phyloP scores from a whole-genome alignment of 208 protist genomes.

The Phytomonas sp. region DNA sequence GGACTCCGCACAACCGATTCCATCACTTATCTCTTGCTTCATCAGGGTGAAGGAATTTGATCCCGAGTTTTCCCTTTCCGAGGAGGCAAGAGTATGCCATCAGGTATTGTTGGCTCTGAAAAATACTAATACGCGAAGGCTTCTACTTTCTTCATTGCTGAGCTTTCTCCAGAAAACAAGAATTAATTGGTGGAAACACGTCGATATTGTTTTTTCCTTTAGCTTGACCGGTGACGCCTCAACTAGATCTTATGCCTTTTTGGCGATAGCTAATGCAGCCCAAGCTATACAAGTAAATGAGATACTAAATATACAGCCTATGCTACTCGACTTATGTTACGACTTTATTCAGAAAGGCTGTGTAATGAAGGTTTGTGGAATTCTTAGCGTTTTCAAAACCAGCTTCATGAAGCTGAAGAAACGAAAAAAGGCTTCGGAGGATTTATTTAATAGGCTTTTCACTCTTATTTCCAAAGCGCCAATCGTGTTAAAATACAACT shows the following conservation, averaged over 20 bases:
- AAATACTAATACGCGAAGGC: not conserved
- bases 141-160: not conserved
- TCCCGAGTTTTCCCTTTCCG: not conserved
- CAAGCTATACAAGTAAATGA: not conserved
- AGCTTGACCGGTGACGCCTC: not conserved
- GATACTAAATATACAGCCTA: not conserved
- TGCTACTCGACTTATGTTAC: not conserved
- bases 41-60: not conserved
- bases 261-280: not conserved
- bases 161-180: not conserved
- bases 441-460: not conserved
- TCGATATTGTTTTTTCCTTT: not conserved
- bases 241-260: not conserved
- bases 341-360: not conserved
- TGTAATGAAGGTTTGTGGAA: not conserved
- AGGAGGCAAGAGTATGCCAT: not conserved
- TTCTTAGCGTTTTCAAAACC: not conserved
- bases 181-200: slow-evolving; percentile 1
- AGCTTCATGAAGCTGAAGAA: not conserved
- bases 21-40: not conserved
- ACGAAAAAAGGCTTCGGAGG: not conserved
- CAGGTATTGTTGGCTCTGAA: not conserved
- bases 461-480: not conserved
- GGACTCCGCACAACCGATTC: not conserved
- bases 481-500: not conserved